Base-by-base conservation (phyloP, 345 rosid genomes). In the Orychophragmus violaceus region DNA sequence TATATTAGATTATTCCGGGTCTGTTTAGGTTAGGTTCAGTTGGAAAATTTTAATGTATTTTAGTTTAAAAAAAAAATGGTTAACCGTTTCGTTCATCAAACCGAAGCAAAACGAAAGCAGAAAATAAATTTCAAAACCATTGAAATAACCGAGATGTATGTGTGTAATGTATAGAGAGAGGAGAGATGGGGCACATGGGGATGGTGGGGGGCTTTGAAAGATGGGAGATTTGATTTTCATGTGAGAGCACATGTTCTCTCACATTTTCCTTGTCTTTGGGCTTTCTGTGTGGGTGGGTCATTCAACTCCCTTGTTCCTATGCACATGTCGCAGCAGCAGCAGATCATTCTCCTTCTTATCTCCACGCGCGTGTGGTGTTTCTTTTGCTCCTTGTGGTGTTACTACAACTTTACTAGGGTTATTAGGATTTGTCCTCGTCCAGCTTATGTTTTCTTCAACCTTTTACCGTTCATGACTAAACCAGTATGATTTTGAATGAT, bases 181-280 rank as follows among this genome's bases (percentile, higher is more conserved):
- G n/a, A n/a, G n/a, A n/a, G n/a, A n/a, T n/a, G n/a, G 17, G 9
- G 63, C 71, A 67, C 71, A 67, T 67, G 71, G 71, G 46, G 18
- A 54, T 55, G 71, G n/a, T n/a, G n/a, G n/a, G n/a, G 71, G 62
- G 42, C 53, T 67, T 42, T 0, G 14, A 44, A 24, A 48, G 68
- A 63, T 63, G 55, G n/a, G n/a, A 16, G 53, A 66, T n/a, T n/a
- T n/a, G 71, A 54, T 54, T 41, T 30, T 55, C 71, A 67, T 67
- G 71, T 67, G 71, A 66, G 71, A 13, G 71, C 71, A 67, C 71
- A 67, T 67, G 71, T 39, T 27, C 21, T 24, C 23, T 19, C 39
- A 17, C 37, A 19, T 46, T 35, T 35, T 36, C 62, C 35, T 44
- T 54, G 18, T 50, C 69, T 51, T 35, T 64, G 50, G 65, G 52